Base-by-base conservation (phyloP, 2,329 filamentous ascomycete genomes). In the Sclerotinia subarctica region DNA sequence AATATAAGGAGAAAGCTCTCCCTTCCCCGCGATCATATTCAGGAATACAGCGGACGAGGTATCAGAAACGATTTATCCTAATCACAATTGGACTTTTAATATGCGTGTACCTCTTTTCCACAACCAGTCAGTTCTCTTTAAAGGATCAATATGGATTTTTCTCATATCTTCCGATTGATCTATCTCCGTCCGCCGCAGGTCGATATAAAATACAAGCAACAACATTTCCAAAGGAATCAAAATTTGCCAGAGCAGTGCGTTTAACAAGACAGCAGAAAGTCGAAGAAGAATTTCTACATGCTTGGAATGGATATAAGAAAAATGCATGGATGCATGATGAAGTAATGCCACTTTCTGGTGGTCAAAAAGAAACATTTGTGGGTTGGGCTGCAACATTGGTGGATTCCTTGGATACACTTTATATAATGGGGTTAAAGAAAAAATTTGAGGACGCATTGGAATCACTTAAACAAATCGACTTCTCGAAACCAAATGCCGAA, bases 331-430 rank as follows among this genome's bases (percentile, higher is more conserved):
- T 88, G 71, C 90, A 94, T 72, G 94, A 98, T 76, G 94, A 97
- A 79, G 80, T 97, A 17, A 84, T 80, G 63, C 94, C 94, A 3
- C 81, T 94, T 19, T 85, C 86, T 26, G 88, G 88, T 67, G 80
- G 80, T 11, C 86, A 81, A 70, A 86, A 86, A 32, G 90, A 97
- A 75, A 91, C 92, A 0, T 97, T 97, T 78, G 94, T 91, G 76
- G 92, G 90, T 53, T 96, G 93, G 93, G 91, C 90, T 29, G 93
- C 92, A 13, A 95, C 93, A 0, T 77, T 96, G 69, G 90, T 96
- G 6, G 93, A 96, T 79, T 82, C 86, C 0, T 80, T 94, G 64
- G 93, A 96, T 76, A 93, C 92, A 0, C 82, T 96, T 3, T 94
- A 90, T 89, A 93, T 96, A 72, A 92, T 94, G 84, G 90, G 86